A percentile compares a stretch with the other conserved stretches of the same genome.
Conservation (phyloP, 306 rosid species). For the Canavalia ensiformis region DNA sequence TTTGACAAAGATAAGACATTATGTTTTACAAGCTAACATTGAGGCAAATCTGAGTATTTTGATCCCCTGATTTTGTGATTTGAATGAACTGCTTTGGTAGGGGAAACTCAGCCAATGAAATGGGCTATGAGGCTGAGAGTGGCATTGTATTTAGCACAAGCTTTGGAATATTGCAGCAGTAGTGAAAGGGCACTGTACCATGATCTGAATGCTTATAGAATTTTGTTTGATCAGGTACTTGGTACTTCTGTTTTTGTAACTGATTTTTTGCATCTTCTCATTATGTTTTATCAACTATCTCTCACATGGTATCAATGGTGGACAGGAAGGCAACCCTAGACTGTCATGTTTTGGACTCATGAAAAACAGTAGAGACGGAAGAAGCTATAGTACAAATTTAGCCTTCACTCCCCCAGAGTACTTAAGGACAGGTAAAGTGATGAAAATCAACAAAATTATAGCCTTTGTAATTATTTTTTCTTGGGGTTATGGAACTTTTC, state of each 20-base stretch:
- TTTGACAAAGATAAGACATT: conserved; percentile 30
- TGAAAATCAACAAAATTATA: conserved; percentile 8
- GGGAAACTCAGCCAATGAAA: conserved; percentile 98
- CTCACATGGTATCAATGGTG: conserved; percentile 43
- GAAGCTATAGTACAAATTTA: conserved; percentile 95
- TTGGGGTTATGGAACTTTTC: neutral
- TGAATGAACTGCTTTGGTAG: conserved; percentile 57
- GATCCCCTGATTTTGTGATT: conserved; percentile 45
- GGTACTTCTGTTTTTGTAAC: conserved; percentile 54
- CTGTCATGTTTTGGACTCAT: conserved; percentile 98
- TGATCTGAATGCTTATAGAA: conserved; percentile 97
- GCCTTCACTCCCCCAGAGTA: conserved; percentile 99
- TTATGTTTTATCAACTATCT: conserved; percentile 28
- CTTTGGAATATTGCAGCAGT: conserved; percentile 89
- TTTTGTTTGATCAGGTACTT: conserved; percentile 87
- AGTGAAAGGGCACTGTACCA: conserved; percentile 92
- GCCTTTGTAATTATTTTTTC: neutral
- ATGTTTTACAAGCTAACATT: conserved; percentile 23
- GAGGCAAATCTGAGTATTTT: conserved; percentile 21
- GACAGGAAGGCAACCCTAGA: conserved; percentile 91
- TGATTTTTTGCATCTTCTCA: conserved; percentile 31
- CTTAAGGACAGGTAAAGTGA: conserved; percentile 83
- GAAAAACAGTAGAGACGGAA: conserved; percentile 99
- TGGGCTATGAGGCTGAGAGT: conserved; percentile 99
- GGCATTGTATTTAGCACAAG: conserved; percentile 95